Conservation (phyloP, 2,329 filamentous ascomycete species). For the Fonsecaea nubica region DNA sequence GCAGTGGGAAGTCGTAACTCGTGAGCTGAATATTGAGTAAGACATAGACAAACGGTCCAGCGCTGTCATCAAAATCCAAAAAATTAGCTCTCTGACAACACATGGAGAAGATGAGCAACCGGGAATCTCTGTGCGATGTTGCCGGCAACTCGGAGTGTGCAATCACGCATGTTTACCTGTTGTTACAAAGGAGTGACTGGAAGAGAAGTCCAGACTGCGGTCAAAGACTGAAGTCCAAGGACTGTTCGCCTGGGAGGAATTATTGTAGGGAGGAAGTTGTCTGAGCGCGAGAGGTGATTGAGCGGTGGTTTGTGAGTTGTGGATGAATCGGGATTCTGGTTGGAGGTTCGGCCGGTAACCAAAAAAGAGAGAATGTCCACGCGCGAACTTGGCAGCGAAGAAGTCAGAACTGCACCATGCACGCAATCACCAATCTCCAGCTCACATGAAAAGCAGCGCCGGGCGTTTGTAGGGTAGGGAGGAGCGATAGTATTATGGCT, state of each 20-base stretch:
- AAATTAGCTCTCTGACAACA: constrained; percentile 16
- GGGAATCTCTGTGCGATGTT: not conserved
- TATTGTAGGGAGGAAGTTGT: not conserved
- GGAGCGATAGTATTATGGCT: not conserved
- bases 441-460: not conserved
- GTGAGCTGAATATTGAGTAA: constrained; percentile 29
- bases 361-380: not conserved
- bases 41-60: constrained; percentile 38
- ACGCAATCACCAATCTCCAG: not conserved
- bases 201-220: constrained; percentile 23
- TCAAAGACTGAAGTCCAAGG: constrained; percentile 6
- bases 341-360: constrained; percentile 5
- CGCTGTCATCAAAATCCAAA: constrained; percentile 21
- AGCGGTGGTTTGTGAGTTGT: constrained; percentile 5
- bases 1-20: constrained; percentile 35
- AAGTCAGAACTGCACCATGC: not conserved
- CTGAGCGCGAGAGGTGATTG: not conserved
- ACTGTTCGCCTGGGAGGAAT: not conserved
- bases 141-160: not conserved
- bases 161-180: constrained; percentile 27
- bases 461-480: not conserved
- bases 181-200: constrained; percentile 36
- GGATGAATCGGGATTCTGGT: constrained; percentile 5
- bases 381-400: constrained; percentile 5
- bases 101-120: not conserved